phyloP scores from a whole-genome alignment of 2,329 filamentous ascomycete species.

The Microsporum ferrugineum region DNA sequence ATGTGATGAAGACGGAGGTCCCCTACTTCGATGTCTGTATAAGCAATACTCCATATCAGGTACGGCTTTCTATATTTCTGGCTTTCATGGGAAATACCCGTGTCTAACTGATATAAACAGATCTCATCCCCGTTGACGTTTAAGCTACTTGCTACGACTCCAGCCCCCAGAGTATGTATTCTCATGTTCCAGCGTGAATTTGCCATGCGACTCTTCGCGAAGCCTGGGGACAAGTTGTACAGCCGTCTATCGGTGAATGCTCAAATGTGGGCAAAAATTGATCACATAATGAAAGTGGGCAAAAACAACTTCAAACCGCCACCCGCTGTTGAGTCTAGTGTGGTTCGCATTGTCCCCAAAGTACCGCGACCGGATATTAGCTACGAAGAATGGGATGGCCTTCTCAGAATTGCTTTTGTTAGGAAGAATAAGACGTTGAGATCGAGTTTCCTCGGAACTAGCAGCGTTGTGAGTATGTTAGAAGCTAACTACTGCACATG shows the following conservation, averaged over 20 bases:
- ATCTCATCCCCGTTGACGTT: conserved; percentile 90
- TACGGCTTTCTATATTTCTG: conserved; percentile 21
- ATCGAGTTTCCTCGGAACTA: conserved; percentile 67
- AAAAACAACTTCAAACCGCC: conserved; percentile 95
- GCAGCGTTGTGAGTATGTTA: conserved; percentile 68
- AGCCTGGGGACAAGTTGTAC: conserved; percentile 79
- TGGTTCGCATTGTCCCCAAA: conserved; percentile 83
- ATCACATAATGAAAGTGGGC: conserved; percentile 78
- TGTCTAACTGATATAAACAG: conserved; percentile 27
- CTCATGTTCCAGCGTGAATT: conserved; percentile 98
- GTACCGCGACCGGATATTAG: conserved; percentile 72
- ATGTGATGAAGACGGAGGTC: conserved; percentile 80
- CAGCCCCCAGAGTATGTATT: conserved; percentile 69
- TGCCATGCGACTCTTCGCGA: conserved; percentile 76
- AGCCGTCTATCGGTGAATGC: conserved; percentile 83
- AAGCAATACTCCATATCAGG: conserved; percentile 61
- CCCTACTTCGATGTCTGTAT: conserved; percentile 77
- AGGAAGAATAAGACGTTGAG: conserved; percentile 85
- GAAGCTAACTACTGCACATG: conserved; percentile 83
- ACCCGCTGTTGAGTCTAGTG: conserved; percentile 80
- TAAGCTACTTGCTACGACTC: conserved; percentile 69
- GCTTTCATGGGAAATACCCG: neutral
- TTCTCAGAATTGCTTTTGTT: conserved; percentile 70
- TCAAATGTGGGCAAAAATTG: conserved; percentile 74
- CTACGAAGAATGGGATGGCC: conserved; percentile 91